Base-by-base conservation (phyloP, 1,139 yeast species). In the Yamadazyma dushanensis region DNA sequence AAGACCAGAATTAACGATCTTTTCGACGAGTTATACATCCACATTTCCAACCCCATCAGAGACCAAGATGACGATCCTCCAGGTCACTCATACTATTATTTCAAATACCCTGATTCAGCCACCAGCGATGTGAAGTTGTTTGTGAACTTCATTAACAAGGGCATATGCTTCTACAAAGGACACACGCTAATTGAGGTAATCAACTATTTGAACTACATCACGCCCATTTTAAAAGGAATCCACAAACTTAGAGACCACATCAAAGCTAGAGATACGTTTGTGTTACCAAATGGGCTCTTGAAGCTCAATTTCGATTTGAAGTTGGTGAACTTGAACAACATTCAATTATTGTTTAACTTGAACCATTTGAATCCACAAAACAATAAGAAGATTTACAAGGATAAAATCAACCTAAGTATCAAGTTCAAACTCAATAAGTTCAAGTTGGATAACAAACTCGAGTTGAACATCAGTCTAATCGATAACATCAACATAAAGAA, bases 401-500 rank as follows among this genome's bases (percentile, higher is more conserved):
- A 70, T 39, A 63, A 61, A 34, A 59, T 70, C 17, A 41, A 53
- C 9, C 47, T 70, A 5, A 54, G 54, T 21, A 41, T 69, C 35
- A 52, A 56, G 16, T 64, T 68, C 44, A 63, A 56, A 39, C 49
- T 44, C 15, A 66, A 66, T 44, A 63, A 59, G 43, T 70, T 70
- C 39, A 29, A 29, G 26, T 22, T 31, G 9, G 43, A 47, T 27
- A 27, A 40, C 20, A 44, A 50, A 4, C 32, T 28, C 30, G 53
- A 41, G 48, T 57, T 46, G 36, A 58, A 42, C 38, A 54, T 38
- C 53, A 62, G 45, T 50, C 68, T 69, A 51, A 58, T 59, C 33
- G 69, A 68, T 33, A 69, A 66, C 44, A 51, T 66, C 37, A 64
- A 61, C 38, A 51, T 60, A n/a, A 63, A 60, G 45, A 67, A 67